Base-by-base conservation (phyloP, 1,284 basidiomycete species). In the Gomphus bonarii region DNA sequence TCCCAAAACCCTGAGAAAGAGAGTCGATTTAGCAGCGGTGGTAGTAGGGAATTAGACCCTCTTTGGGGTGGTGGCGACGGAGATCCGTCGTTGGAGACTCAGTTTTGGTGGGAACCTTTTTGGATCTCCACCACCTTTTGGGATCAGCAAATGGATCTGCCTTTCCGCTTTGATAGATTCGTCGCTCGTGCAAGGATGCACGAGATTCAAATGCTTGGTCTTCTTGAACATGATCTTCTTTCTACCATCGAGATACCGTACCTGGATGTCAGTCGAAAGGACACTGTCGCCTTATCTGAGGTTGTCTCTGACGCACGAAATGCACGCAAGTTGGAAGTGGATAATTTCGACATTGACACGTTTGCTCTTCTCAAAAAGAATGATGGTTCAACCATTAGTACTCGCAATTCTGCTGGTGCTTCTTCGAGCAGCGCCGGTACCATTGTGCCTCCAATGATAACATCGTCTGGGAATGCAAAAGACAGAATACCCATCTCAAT, bases 181-280 rank as follows among this genome's bases (percentile, higher is more conserved):
- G 77, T 97, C 28, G 85, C 91, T 2, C 82, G 92, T 44, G 91
- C 89, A 40, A 91, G 90, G 70, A 95, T 97, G 91, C 88, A 91
- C 64, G 88, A 95, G 66, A 92, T 95, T 48, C 88, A 95, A 66
- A 94, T 91, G 88, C 78, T 95, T 8, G 93, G 93, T 3, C 74
- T 95, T 9, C 74, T 95, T 50, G 91, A 93, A 63, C 88, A 95
- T 65, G 93, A 93, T 66, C 84, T 92, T 33, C 82, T 88, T 31
- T 81, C 88, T 16, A 88, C 86, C 61, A 94, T 95, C 58, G 88
- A 87, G 60, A 82, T 92, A 12, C 91, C 91, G 3, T 73, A 83
- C 65, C 73, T 92, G 6, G 75, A 77, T 3, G 77, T 76, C 16
- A 70, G 28, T 58, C 61, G 20, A 58, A 42, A 53, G 55, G 52